Evolutionary conservation across 2,329 filamentous ascomycete species (phyloP), one percentile per base, ranked within the genome.

Genomic region (Pyricularia sp.): DNA sequence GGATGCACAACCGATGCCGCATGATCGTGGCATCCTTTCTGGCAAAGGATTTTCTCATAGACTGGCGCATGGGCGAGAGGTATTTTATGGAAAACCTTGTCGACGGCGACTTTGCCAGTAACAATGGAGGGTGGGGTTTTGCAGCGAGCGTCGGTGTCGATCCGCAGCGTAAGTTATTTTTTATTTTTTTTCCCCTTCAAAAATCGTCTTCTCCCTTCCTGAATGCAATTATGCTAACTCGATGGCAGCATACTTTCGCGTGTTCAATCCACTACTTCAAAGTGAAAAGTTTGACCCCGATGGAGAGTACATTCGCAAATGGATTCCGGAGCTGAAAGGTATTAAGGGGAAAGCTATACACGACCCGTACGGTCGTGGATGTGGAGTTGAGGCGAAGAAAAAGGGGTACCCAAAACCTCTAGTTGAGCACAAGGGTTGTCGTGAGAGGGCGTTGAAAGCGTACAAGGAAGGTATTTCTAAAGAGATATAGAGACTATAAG

Each of bases 11-110:
- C 73, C 86, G 91, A 10, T 87, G 87, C 70, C 87, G 91, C 31
- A 96, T 96, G 91, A 86, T 93, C 60, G 87, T 89, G 2, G 89
- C 90, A 0, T 93, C 86, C 0, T 96, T 94, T 72, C 78, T 96
- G 0, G 81, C 86, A 61, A 96, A 96, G 71, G 89, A 96, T 69
- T 79, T 96, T 0, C 79, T 93, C 12, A 77, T 94, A 16, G 91
- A 96, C 75, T 96, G 91, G 90, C 84, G 91, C 7, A 84, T 88
- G 74, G 91, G 91, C 4, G 91, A 96, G 76, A 79, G 80, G 1
- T 91, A 87, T 72, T 96, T 96, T 74, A 94, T 94, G 89, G 86
- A 90, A 72, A 80, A 89, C 68, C 78, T 92, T 8, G 83, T 93
- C 65, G 90, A 93, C 70, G 89, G 89, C 19, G 90, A 93, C 72